These are phyloP conservation scores for Avena eriantha DNA, from an alignment of 176 grass and related monocot genomes.

Conservation along the genomic window DNA sequence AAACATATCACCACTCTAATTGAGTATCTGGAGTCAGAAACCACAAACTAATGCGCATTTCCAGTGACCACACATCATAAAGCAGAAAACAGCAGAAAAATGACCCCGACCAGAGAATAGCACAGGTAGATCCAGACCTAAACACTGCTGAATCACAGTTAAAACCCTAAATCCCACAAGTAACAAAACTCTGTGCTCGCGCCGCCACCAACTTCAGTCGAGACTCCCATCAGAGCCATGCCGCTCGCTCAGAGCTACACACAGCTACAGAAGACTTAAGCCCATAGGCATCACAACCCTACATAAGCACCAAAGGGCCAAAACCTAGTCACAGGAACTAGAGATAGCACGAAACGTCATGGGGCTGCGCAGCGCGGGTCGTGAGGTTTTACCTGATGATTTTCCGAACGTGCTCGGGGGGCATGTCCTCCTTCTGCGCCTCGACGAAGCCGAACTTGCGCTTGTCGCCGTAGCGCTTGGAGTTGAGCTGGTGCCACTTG, in stretches of 20 bases:
- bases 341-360: neutral
- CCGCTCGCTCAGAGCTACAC: neutral
- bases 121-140: neutral
- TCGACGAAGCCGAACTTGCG: conserved; percentile 98
- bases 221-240: neutral
- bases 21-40: neutral
- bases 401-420: conserved; percentile 95
- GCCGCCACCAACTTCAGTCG: neutral
- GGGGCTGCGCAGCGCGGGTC: neutral
- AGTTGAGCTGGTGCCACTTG: conserved; percentile 99
- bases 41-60: neutral
- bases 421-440: conserved; percentile 99
- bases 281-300: neutral
- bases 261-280: neutral
- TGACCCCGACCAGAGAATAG: neutral
- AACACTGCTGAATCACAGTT: neutral
- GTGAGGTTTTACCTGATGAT: conserved; percentile 75
- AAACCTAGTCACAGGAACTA: conserved; percentile 12
- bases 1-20: neutral
- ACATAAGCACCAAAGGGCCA: too few species aligned
- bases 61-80: neutral
- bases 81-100: neutral
- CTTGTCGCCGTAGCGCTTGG: conserved; percentile 98
- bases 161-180: neutral
- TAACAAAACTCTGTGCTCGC: neutral